Evolutionary conservation across 2,329 filamentous ascomycete genomes (phyloP).

Genomic region (Teratosphaeria destructans): DNA sequence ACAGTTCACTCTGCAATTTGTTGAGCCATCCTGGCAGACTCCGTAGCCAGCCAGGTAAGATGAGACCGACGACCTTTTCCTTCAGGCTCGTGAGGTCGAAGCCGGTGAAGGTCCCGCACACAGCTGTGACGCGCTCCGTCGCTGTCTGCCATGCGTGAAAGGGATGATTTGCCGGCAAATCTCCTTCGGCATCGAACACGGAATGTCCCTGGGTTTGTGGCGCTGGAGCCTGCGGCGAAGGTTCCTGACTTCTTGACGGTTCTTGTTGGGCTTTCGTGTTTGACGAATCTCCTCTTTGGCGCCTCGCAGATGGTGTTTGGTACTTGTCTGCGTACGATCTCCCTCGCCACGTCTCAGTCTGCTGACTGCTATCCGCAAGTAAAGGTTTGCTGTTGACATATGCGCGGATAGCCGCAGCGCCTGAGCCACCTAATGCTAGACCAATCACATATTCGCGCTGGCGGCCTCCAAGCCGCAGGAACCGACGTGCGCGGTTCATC

Average conservation of each 20-base stretch:
- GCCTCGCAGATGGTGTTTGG: neutral
- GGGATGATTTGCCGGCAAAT: constrained; percentile 4
- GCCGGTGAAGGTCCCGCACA: constrained; percentile 18
- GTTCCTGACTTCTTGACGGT: neutral
- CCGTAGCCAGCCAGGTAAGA: constrained; percentile 76
- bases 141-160: constrained; percentile 18
- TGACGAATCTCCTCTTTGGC: neutral
- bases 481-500: constrained; percentile 3
- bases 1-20: constrained; percentile 80
- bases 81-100: constrained; percentile 18
- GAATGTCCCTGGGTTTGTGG: constrained; percentile 1
- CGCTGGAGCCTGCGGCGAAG: neutral
- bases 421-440: constrained; percentile 1
- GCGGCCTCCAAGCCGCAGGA: neutral
- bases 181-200: neutral
- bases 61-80: constrained; percentile 26
- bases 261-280: neutral
- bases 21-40: constrained; percentile 63
- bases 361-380: constrained; percentile 1
- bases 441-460: constrained; percentile 1
- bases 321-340: neutral
- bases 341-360: neutral
- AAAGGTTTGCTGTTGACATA: neutral
- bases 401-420: neutral
- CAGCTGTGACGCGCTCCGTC: constrained; percentile 14